Conservation (phyloP, 352 stramenopile species). For the Globisporangium echinulatum region DNA sequence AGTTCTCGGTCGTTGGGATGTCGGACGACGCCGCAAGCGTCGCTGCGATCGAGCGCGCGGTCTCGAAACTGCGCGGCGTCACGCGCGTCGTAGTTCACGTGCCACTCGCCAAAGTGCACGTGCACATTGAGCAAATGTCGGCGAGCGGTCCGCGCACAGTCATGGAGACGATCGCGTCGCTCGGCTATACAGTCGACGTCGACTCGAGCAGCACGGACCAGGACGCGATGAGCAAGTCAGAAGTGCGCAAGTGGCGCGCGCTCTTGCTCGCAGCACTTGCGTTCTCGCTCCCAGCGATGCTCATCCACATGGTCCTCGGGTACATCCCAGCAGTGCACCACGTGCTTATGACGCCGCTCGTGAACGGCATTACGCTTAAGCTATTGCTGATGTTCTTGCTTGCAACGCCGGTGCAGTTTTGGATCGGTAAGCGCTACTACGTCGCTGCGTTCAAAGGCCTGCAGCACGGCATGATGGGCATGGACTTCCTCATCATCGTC, state of each 20-base stretch:
- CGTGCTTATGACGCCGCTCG: constrained; percentile 65
- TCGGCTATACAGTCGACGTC: constrained; percentile 62
- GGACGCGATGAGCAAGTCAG: constrained; percentile 54
- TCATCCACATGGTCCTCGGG: constrained; percentile 86
- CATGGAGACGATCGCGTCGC: constrained; percentile 54
- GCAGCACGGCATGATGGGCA: constrained; percentile 84
- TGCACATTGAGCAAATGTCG: constrained; percentile 77
- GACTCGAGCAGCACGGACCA: constrained; percentile 47
- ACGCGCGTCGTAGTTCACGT: constrained; percentile 63
- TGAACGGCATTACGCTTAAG: constrained; percentile 76
- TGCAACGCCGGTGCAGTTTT: constrained; percentile 81
- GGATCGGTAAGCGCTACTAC: constrained; percentile 75
- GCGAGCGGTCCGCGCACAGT: constrained; percentile 66
- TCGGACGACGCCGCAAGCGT: constrained; percentile 53
- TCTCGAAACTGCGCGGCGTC: constrained; percentile 65
- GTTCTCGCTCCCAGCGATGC: constrained; percentile 78
- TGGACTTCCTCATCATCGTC: constrained; percentile 84
- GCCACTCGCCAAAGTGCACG: constrained; percentile 57
- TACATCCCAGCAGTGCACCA: constrained; percentile 64
- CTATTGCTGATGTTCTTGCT: constrained; percentile 81
- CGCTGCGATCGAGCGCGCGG: constrained; percentile 55
- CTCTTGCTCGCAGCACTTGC: constrained; percentile 69
- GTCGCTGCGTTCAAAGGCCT: constrained; percentile 75
- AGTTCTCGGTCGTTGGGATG: constrained; percentile 72
- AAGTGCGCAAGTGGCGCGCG: constrained; percentile 71